Base-by-base conservation (phyloP, 2,329 filamentous ascomycete genomes). In the Ceratocystis ficicola region DNA sequence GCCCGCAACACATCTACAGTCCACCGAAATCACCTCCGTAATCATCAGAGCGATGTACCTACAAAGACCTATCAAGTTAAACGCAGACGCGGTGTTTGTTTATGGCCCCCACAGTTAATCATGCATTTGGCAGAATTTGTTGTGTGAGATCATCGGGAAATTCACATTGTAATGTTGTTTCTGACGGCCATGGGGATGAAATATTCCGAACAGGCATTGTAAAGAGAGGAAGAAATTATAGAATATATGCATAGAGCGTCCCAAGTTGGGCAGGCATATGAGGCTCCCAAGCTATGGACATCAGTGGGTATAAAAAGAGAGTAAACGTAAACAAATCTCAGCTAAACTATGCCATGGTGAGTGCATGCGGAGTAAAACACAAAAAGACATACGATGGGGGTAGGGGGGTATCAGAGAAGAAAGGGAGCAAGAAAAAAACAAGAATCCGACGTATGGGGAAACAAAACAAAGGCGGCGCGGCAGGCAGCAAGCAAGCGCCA, bases 341-440 rank as follows among this genome's bases (percentile, higher is more conserved):
- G 15, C 12, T 36, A 8, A 44, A 36, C 12, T 44, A 30, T n/a
- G 41, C 28, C 41, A 12, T 44, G 15, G 57, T 12, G 32, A 50
- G 8, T 12, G 36, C 36, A 61, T 61, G 17, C 22, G n/a, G n/a
- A 46, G 41, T 20, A 57, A 65, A 30, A 41, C 22, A 64, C 10
- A 59, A 36, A 59, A 59, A 25, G 30, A 20, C 30, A 65, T 30
- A 57, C 30, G 64, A 65, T 41, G 44, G 25, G 44, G 65, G 65
- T 62, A 17, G 1, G 17, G 44, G 65, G 65, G 65, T 67, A 67
- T 67, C 65, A 48, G 44, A 50, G 17, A 48, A 10, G 28, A 44
- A 57, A 41, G 10, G 41, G 8, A 15, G 12, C 25, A 63, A 32
- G n/a, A 44, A 41, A 55, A 10, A 36, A 12, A 7, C 20, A 30